A percentile compares a stretch with the other conserved stretches of the same genome.
phyloP scores from a whole-genome alignment of 306 rosid genomes.

The Ziziphus jujuba region DNA sequence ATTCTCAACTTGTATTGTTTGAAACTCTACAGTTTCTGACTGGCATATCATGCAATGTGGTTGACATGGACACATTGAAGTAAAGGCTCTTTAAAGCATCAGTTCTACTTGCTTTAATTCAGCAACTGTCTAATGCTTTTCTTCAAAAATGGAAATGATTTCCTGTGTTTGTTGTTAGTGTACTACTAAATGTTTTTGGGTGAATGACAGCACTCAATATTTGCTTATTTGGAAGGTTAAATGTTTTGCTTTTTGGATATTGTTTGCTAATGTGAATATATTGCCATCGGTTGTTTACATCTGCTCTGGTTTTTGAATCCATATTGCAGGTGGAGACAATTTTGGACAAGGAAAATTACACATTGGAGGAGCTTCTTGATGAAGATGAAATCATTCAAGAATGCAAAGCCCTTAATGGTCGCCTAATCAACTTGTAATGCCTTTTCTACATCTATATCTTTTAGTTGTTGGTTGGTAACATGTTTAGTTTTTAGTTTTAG shows the following conservation, averaged over 20 bases:
- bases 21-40: background rate
- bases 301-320: constrained; percentile 15
- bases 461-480: too few relatives aligned
- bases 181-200: background rate
- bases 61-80: background rate
- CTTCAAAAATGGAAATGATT: background rate
- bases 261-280: background rate
- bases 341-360: constrained; percentile 84
- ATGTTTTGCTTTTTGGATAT: constrained; percentile 5
- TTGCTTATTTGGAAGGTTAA: constrained; percentile 11
- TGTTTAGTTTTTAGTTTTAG: too few relatives aligned
- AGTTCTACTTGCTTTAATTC: background rate
- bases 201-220: background rate
- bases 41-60: background rate
- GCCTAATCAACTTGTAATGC: constrained; percentile 95
- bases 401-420: constrained; percentile 94
- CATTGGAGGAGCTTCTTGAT: constrained; percentile 92
- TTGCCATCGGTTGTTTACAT: constrained; percentile 1
- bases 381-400: constrained; percentile 99
- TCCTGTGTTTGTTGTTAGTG: background rate
- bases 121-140: background rate
- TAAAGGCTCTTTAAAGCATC: background rate
- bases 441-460: constrained; percentile 16
- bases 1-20: background rate
- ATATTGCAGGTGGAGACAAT: constrained; percentile 89